These are phyloP conservation scores for Darksidea phi DNA, from an alignment of 495 filamentous ascomycete genomes.

Conservation along the genomic window DNA sequence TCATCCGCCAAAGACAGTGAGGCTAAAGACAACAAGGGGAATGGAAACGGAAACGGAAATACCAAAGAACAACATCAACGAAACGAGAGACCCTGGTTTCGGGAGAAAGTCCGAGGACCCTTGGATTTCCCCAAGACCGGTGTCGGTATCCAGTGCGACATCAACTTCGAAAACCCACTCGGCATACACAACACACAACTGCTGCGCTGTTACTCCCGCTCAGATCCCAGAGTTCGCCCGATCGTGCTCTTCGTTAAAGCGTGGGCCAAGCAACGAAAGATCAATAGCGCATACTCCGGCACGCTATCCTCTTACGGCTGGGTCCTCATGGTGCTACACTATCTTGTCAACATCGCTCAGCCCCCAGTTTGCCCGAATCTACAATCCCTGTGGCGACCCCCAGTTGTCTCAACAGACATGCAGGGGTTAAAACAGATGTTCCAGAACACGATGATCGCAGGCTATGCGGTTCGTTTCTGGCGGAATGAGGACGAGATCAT, in stretches of 20 bases:
- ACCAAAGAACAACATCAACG: not conserved
- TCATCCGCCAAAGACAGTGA: no score
- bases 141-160: constrained; percentile 75
- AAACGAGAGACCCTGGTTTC: constrained; percentile 46
- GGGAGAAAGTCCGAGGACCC: constrained; percentile 54
- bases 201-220: constrained; percentile 71
- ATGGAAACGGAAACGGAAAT: constrained; percentile 11
- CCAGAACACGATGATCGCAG: constrained; percentile 49
- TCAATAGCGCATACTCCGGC: constrained; percentile 78
- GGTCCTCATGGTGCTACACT: constrained; percentile 91
- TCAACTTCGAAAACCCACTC: constrained; percentile 78
- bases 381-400: constrained; percentile 50
- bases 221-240: constrained; percentile 68
- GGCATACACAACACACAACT: constrained; percentile 77
- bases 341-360: constrained; percentile 71
- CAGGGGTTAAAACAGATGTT: constrained; percentile 36
- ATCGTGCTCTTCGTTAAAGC: constrained; percentile 78
- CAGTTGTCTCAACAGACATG: constrained; percentile 28
- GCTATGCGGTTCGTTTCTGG: constrained; percentile 65
- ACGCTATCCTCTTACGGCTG: constrained; percentile 84
- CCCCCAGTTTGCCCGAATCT: constrained; percentile 81
- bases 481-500: constrained; percentile 63
- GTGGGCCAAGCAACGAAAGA: constrained; percentile 77
- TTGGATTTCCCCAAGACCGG: constrained; percentile 70
- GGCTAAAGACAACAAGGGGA: not conserved